phyloP scores from a whole-genome alignment of 495 filamentous ascomycete species.

The Aspergillus leporis region DNA sequence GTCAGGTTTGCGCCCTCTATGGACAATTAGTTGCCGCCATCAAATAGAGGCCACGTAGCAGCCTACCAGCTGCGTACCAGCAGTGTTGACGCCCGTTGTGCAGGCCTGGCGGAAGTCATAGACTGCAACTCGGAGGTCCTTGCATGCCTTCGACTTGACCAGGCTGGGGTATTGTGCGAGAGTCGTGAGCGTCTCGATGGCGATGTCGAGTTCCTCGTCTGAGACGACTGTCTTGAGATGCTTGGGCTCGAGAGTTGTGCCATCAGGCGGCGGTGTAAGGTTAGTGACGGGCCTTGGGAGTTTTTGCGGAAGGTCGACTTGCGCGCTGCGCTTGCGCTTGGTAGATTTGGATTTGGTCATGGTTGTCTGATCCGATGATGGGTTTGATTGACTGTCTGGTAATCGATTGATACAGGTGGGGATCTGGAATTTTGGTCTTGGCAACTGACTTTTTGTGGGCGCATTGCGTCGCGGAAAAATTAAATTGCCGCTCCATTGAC shows the following conservation, averaged over 20 bases:
- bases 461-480: too few relatives aligned
- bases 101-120: conserved; percentile 43
- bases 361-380: conserved; percentile 5
- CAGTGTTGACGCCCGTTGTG: conserved; percentile 38
- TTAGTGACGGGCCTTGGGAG: conserved; percentile 24
- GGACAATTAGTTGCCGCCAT: conserved; percentile 15
- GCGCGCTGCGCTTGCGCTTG: conserved; percentile 42
- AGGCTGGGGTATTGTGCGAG: conserved; percentile 38
- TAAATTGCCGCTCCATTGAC: too few relatives aligned
- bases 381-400: not conserved
- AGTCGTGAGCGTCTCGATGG: conserved; percentile 37
- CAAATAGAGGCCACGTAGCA: not conserved
- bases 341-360: conserved; percentile 41
- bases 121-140: conserved; percentile 39
- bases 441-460: too few relatives aligned
- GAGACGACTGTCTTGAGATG: conserved; percentile 34
- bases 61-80: conserved; percentile 27
- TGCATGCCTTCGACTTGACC: conserved; percentile 43
- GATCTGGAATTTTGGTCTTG: not conserved
- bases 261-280: conserved; percentile 36
- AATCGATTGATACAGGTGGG: not conserved
- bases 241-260: conserved; percentile 30
- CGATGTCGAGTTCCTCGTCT: conserved; percentile 40
- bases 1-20: conserved; percentile 41
- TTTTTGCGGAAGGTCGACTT: conserved; percentile 34